These are phyloP conservation scores for Jacaranda copaia DNA, from an alignment of 257 asterid genomes.

Conservation along the genomic window DNA sequence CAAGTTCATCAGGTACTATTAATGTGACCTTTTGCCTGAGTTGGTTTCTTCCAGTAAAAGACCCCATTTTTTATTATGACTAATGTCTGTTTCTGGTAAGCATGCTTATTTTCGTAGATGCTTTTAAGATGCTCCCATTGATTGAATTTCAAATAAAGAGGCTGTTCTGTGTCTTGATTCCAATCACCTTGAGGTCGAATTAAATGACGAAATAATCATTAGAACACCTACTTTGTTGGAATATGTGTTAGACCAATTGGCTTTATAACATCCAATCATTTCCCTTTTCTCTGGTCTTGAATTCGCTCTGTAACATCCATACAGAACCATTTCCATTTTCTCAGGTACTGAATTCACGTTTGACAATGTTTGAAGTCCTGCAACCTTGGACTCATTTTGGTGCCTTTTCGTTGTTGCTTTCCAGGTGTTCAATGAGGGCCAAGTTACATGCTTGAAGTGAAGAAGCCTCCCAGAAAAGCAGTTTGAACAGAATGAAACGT, in stretches of 20 bases:
- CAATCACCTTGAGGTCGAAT: not conserved
- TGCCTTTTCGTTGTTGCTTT: constrained; percentile 2
- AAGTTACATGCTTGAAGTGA: not conserved
- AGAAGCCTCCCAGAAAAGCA: not conserved
- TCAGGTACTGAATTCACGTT: not conserved
- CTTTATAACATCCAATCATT: too few species aligned
- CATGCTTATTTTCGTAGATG: not conserved
- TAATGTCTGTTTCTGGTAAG: not conserved
- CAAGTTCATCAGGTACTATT: not conserved
- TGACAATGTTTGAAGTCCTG: not conserved
- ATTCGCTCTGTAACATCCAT: too few species aligned
- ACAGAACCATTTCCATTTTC: too few species aligned
- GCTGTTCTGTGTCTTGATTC: not conserved
- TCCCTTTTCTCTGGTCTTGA: too few species aligned
- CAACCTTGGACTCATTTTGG: not conserved
- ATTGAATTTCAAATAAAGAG: not conserved
- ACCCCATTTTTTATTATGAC: not conserved
- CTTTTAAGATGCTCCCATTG: not conserved
- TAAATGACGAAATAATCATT: not conserved
- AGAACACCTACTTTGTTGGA: not conserved
- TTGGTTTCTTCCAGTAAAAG: too few species aligned
- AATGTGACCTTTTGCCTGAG: not conserved
- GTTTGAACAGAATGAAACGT: not conserved
- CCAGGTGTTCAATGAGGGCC: constrained; percentile 22
- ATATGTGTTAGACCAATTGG: not conserved